These are phyloP conservation scores for Eimeria acervulina DNA, from an alignment of 169 alveolate species.

Conservation along the genomic window DNA sequence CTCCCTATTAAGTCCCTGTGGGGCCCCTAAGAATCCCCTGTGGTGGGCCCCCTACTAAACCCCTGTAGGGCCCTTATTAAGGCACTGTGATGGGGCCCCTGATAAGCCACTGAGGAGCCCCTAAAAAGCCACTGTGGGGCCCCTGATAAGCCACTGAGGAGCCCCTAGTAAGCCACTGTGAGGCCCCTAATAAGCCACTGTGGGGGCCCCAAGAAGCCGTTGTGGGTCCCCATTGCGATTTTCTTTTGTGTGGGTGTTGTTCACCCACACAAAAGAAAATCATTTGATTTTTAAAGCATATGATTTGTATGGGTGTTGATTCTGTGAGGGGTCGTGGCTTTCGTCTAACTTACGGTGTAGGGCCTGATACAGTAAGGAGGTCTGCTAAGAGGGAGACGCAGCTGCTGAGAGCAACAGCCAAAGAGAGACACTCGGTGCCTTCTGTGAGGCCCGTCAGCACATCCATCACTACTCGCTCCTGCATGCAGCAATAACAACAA, in stretches of 20 bases:
- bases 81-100: no score
- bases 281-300: no score
- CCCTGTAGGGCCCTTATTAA: no score
- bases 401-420: conserved; percentile 58
- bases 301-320: background rate
- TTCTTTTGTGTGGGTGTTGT: no score
- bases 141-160: background rate
- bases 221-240: conserved; percentile 44
- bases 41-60: no score
- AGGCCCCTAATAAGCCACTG: background rate
- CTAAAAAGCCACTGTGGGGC: background rate
- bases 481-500: background rate
- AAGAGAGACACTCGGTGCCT: background rate
- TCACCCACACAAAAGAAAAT: no score
- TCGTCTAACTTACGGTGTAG: background rate
- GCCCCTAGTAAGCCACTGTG: conserved; percentile 15
- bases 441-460: conserved; percentile 12
- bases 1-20: no score
- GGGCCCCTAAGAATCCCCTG: no score
- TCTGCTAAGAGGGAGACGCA: conserved; percentile 22
- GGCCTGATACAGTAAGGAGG: conserved; percentile 18
- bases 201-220: background rate
- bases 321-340: background rate
- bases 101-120: background rate
- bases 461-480: conserved; percentile 42